Base-by-base conservation (phyloP, 805 yeast species). In the Spathaspora boniae region DNA sequence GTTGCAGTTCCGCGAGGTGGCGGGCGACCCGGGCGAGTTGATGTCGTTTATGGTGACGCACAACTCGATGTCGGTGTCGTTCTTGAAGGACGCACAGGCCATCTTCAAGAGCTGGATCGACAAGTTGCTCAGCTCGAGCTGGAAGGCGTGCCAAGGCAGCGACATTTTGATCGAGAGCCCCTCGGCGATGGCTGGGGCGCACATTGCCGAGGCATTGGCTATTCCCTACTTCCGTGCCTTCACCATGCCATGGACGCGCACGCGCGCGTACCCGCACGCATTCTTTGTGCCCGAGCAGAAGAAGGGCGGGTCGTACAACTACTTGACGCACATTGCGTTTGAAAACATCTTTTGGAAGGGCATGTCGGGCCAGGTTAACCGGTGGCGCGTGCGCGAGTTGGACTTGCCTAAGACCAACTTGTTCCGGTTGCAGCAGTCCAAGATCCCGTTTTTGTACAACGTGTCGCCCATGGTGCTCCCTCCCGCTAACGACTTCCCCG, bases 221-320 rank as follows among this genome's bases (percentile, higher is more conserved):
- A 83, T 91, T 38, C 95, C 98, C 0, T 91, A 91, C 54, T 84
- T 86, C 65, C 70, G 97, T 49, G 97, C 97, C 0, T 91, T 91
- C 54, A 91, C 98, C 0, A 91, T 91, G 98, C 98, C 98, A 0
- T 91, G 98, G 98, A 86, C 97, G 0, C 65, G 95, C 42, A 89
- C 98, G 1, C 71, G 95, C 46, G 95, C 96, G 0, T 91, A 91
- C 54, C 97, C 97, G 1, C 97, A 91, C 66, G 97, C 98, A 0
- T 88, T 91, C 45, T 78, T 89, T 54, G 95, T 86, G 6, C 96
- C 98, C 0, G 96, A 88, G 41, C 94, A 86, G 58, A 86, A 83
- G 53, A 74, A 83, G 55, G 96, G 96, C 8, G 96, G 97, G 3
- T 82, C 89, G 7, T 91, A 91, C 60, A 91, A 91, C 54, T 86